Conservation (phyloP, 257 asterid genomes). For the Vinca minor region DNA sequence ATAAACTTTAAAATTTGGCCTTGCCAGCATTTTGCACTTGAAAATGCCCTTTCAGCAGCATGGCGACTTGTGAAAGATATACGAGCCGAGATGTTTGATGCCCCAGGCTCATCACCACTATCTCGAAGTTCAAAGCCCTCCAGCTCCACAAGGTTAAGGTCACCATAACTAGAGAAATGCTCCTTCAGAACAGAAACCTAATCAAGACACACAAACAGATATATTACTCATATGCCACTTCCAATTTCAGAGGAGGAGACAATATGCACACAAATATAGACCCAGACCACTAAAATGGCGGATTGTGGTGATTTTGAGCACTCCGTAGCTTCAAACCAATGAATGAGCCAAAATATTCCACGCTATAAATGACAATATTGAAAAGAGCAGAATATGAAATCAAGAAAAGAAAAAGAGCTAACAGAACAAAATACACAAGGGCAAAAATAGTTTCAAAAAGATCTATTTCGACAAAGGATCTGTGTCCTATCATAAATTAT, state of each 20-base stretch:
- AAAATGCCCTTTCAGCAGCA: slow-evolving; percentile 83
- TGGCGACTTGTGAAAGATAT: slow-evolving; percentile 61
- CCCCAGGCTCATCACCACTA: slow-evolving; percentile 27
- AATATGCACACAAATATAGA: neutral
- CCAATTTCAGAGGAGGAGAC: slow-evolving; percentile 4
- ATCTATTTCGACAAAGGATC: neutral
- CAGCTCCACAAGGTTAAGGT: slow-evolving; percentile 60
- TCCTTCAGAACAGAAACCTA: slow-evolving; percentile 72
- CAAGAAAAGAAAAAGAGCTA: neutral
- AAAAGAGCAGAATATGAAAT: no score
- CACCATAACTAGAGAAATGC: slow-evolving; percentile 77
- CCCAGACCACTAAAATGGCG: neutral
- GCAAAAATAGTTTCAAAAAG: neutral
- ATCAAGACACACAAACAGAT: slow-evolving; percentile 7
- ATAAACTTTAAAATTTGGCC: slow-evolving; percentile 62
- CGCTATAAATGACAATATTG: neutral
- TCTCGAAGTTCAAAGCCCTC: slow-evolving; percentile 47
- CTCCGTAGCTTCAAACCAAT: neutral
- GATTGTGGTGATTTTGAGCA: neutral
- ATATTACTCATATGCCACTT: neutral
- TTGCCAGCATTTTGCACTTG: slow-evolving; percentile 75
- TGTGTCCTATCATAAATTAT: neutral
- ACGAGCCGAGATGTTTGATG: slow-evolving; percentile 45
- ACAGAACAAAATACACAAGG: neutral
- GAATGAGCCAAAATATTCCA: neutral